phyloP scores from a whole-genome alignment of 73 alveolate species.

The Paramecium tetraurelia region DNA sequence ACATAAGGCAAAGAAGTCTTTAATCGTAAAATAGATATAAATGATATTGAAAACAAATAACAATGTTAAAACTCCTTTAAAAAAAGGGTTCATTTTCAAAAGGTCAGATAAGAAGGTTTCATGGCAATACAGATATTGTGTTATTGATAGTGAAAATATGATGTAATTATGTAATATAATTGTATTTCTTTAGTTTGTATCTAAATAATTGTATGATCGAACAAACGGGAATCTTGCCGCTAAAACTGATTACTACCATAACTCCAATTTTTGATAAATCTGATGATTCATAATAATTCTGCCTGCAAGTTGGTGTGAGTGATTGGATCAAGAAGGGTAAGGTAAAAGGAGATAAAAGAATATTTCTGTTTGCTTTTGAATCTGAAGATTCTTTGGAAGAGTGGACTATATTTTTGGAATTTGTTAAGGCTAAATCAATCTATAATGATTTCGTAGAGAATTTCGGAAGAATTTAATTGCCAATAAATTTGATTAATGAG shows the following conservation, averaged over 20 bases:
- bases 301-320: constrained; percentile 12
- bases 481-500: not conserved
- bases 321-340: constrained; percentile 45
- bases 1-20: constrained; percentile 54
- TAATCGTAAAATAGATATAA: constrained; percentile 49
- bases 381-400: constrained; percentile 55
- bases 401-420: constrained; percentile 56
- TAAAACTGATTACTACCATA: not conserved
- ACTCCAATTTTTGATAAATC: not conserved
- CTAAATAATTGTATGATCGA: not conserved
- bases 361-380: constrained; percentile 10
- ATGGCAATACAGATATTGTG: constrained; percentile 45
- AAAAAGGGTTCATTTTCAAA: constrained; percentile 45
- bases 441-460: constrained; percentile 49
- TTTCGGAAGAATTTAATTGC: constrained; percentile 51
- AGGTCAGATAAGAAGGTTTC: constrained; percentile 49
- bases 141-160: constrained; percentile 6
- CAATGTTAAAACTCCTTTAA: not conserved
- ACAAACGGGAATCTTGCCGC: not conserved
- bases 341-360: constrained; percentile 15
- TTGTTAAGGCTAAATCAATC: constrained; percentile 55
- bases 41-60: not conserved
- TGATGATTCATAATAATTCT: not conserved
- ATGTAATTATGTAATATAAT: not conserved
- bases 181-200: not conserved